These are phyloP conservation scores for Curvularia eragrostidis DNA, from an alignment of 2,329 filamentous ascomycete genomes.

Conservation along the genomic window DNA sequence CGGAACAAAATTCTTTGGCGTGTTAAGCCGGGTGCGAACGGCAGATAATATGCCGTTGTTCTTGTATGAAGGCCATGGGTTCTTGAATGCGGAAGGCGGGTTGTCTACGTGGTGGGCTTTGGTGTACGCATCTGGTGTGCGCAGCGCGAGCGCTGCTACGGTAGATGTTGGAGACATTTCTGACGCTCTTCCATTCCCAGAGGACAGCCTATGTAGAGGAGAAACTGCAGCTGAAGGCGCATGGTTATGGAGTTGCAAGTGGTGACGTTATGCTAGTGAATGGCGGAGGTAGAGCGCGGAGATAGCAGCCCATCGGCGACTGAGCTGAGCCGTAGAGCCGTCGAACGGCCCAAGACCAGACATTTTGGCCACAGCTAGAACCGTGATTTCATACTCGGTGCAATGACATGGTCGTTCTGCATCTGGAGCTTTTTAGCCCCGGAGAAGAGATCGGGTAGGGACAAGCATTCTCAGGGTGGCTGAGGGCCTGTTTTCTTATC, in stretches of 20 bases:
- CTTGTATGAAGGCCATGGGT: constrained; percentile 58
- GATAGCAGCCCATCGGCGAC: constrained; percentile 19
- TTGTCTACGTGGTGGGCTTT: constrained; percentile 52
- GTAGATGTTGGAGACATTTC: constrained; percentile 28
- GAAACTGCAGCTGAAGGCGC: constrained; percentile 4
- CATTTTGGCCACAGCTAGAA: neutral
- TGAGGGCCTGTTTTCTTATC: constrained; percentile 28
- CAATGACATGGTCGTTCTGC: neutral
- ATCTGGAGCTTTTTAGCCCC: constrained; percentile 18
- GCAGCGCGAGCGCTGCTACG: constrained; percentile 23
- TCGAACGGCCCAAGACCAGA: neutral
- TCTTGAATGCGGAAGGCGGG: constrained; percentile 56
- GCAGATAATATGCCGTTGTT: constrained; percentile 32
- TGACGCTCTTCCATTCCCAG: constrained; percentile 17
- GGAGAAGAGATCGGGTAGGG: constrained; percentile 18
- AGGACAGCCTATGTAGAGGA: constrained; percentile 13
- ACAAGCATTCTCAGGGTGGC: constrained; percentile 27
- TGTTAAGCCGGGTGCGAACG: constrained; percentile 48
- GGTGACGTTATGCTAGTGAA: constrained; percentile 20
- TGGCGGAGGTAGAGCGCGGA: constrained; percentile 14
- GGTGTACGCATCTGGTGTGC: constrained; percentile 31
- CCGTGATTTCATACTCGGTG: neutral
- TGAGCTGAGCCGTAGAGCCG: constrained; percentile 6
- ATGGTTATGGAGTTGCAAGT: constrained; percentile 11
- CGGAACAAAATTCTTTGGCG: constrained; percentile 55